Base-by-base conservation (phyloP, 495 filamentous ascomycete species). In the Penicillium crystallinum region DNA sequence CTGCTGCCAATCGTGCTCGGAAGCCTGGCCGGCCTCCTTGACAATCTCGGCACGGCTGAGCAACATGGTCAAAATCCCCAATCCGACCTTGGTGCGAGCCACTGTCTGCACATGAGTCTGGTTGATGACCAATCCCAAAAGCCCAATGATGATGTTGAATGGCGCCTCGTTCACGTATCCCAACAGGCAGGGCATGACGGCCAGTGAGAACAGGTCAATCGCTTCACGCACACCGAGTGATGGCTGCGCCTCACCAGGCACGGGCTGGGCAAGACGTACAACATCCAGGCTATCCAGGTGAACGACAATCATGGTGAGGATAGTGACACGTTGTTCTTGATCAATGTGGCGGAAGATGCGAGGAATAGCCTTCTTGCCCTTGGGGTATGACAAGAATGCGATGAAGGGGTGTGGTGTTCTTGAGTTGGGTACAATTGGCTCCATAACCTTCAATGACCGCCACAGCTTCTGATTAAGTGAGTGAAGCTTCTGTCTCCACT, bases 291-390 rank as follows among this genome's bases (percentile, higher is more conserved):
- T 79, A 62, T 97, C 95, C 46, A 99, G 81, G 62, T 97, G 88
- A n/a, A 97, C 81, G 42, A 96, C 80, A 58, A 97, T 93, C 77
- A 97, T 90, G 6, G 95, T 97, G 29, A 97, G 78, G 44, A 97
- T 87, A 6, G 90, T 97, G 15, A 93, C 85, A 15, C 92, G 89
- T 66, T 99, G 91, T 61, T 96, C 88, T 35, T 88, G 83, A 50
- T 87, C 87, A 45, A 96, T 88, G 61, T 96, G 90, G 33, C 90
- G 87, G 81, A 96, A 97, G 43, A 99, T 85, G 46, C 93, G 88
- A 19, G 89, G 89, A 57, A 99, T 89, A 1, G 89, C 88, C 67
- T 93, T 95, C 75, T 96, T 99, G 60, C 93, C 95, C 74, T 99
- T 99, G 42, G 81, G 81, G 65, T 91, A 96, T 6, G 91, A 92